Evolutionary conservation across 805 yeast species (phyloP).

Genomic region (Kazachstania kunashirensis): DNA sequence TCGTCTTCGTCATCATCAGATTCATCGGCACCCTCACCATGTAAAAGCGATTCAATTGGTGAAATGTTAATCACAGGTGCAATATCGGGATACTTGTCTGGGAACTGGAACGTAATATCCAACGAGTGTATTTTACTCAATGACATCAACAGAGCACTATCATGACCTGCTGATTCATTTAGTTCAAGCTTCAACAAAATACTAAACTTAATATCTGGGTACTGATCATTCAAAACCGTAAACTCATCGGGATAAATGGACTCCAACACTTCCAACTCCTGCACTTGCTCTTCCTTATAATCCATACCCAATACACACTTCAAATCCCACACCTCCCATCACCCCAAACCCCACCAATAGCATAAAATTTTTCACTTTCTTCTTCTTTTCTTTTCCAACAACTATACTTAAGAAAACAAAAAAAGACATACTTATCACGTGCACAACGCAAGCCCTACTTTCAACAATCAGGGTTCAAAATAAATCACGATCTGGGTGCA

Average conservation of each 20-base stretch:
- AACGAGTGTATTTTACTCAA: slow-evolving; percentile 50
- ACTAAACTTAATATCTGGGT: slow-evolving; percentile 31
- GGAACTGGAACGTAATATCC: slow-evolving; percentile 54
- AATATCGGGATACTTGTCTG: slow-evolving; percentile 73
- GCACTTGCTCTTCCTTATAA: slow-evolving; percentile 70
- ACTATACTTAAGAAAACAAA: no score
- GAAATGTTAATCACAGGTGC: slow-evolving; percentile 49
- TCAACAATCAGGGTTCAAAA: no score
- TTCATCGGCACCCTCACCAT: slow-evolving; percentile 29
- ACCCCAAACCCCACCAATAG: no score
- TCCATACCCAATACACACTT: slow-evolving; percentile 50
- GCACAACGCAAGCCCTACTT: no score
- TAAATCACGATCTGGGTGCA: no score
- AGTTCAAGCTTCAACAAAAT: slow-evolving; percentile 60
- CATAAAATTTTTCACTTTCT: no score
- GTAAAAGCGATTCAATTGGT: slow-evolving; percentile 23
- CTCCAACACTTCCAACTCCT: slow-evolving; percentile 82
- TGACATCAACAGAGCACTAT: slow-evolving; percentile 3
- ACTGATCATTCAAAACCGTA: slow-evolving; percentile 38
- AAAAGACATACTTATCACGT: no score
- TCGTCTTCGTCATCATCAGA: slow-evolving; percentile 32
- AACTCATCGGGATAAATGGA: slow-evolving; percentile 89
- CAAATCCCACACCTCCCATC: no score
- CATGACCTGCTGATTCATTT: slow-evolving; percentile 9
- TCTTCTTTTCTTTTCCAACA: no score